Evolutionary conservation across 495 filamentous ascomycete genomes (phyloP).

Genomic region (Cryomyces minteri): DNA sequence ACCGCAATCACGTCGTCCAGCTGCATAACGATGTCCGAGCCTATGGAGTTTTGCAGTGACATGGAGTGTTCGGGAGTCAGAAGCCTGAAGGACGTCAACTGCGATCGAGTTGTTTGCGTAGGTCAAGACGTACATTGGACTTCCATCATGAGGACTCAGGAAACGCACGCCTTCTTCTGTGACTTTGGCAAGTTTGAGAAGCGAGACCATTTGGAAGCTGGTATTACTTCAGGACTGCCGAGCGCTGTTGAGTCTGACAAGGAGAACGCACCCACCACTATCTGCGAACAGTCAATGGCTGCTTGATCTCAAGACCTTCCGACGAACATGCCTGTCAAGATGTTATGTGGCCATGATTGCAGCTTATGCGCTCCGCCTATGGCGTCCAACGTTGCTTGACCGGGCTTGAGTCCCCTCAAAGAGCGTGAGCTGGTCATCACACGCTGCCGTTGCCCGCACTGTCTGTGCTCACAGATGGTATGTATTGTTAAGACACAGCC

Average conservation of each 20-base stretch:
- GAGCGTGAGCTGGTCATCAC: background rate
- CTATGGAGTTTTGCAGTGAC: no score
- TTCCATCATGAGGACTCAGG: slow-evolving; percentile 81
- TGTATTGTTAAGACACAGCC: slow-evolving; percentile 89
- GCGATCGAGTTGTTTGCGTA: no score
- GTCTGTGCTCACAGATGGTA: slow-evolving; percentile 50
- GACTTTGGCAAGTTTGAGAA: slow-evolving; percentile 82
- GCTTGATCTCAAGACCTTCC: background rate
- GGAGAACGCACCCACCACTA: slow-evolving; percentile 70
- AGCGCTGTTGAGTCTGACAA: slow-evolving; percentile 1
- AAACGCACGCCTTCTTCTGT: slow-evolving; percentile 95
- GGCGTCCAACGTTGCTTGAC: slow-evolving; percentile 67
- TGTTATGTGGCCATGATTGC: slow-evolving; percentile 88
- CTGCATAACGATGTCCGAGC: slow-evolving; percentile 98
- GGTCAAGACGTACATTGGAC: slow-evolving; percentile 57
- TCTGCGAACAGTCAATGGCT: slow-evolving; percentile 27
- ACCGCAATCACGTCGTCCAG: slow-evolving; percentile 94
- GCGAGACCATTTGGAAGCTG: slow-evolving; percentile 96
- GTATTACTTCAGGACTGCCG: slow-evolving; percentile 8
- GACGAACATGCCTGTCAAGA: slow-evolving; percentile 42
- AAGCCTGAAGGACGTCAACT: no score
- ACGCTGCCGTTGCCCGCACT: background rate
- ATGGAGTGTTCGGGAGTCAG: no score
- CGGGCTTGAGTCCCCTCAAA: slow-evolving; percentile 60
- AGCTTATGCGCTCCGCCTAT: slow-evolving; percentile 86